Evolutionary conservation across 2,329 filamentous ascomycete genomes (phyloP).

Genomic region (Aspergillus aculeatinus): DNA sequence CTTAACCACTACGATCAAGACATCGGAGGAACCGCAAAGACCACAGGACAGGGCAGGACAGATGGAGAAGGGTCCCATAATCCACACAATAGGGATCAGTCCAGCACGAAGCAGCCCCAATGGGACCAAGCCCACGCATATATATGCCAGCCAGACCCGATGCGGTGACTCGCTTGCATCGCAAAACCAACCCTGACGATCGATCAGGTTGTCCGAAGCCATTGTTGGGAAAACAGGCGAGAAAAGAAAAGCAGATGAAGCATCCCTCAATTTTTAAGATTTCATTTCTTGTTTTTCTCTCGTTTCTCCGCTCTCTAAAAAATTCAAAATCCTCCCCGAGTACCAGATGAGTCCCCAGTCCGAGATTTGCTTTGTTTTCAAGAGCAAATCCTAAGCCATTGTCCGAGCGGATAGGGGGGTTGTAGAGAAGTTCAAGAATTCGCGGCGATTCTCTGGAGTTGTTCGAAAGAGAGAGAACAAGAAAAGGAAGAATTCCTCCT

Average conservation of each 20-base stretch:
- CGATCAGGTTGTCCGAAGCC: no score
- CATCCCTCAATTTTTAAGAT: background rate
- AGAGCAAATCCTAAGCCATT: background rate
- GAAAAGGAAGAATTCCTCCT: slow-evolving; percentile 4
- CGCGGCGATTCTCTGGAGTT: background rate
- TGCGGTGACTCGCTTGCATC: no score
- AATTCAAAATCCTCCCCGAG: background rate
- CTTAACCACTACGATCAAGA: no score
- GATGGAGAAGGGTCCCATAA: no score
- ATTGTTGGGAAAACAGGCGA: background rate
- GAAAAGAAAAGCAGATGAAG: background rate
- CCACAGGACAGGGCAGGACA: no score
- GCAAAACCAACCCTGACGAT: no score
- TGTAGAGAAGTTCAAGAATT: background rate
- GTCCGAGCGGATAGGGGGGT: background rate
- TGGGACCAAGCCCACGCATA: no score
- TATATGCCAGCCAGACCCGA: no score
- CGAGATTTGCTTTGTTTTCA: background rate
- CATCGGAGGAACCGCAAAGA: no score
- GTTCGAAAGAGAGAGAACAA: background rate
- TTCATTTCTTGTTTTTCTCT: slow-evolving; percentile 1
- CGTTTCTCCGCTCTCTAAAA: background rate
- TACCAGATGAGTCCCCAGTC: background rate
- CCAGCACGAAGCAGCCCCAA: no score
- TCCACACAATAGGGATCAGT: no score